Evolutionary conservation across 2,329 filamentous ascomycete species (phyloP).

Genomic region (Arthroderma sp.): DNA sequence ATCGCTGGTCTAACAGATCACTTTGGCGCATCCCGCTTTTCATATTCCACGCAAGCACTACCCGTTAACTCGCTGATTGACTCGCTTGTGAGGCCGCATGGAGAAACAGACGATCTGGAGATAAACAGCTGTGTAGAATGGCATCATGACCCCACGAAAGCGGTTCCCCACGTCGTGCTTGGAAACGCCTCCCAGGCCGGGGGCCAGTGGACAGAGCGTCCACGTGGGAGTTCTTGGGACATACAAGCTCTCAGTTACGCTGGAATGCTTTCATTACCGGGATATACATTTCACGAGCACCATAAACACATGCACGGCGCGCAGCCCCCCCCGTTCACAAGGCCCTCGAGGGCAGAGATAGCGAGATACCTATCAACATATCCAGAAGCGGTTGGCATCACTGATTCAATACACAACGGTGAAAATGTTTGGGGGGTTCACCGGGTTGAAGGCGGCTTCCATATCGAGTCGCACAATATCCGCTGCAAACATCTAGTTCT

Average conservation of each 20-base stretch:
- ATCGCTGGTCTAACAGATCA: constrained; percentile 41
- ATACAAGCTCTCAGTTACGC: constrained; percentile 50
- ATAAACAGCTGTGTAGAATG: constrained; percentile 41
- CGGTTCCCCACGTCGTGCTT: constrained; percentile 41
- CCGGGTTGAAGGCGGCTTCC: constrained; percentile 35
- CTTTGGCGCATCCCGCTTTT: constrained; percentile 43
- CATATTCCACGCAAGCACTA: constrained; percentile 48
- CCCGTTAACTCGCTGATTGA: constrained; percentile 48
- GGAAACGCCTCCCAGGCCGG: constrained; percentile 39
- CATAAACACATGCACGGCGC: constrained; percentile 30
- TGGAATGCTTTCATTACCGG: constrained; percentile 47
- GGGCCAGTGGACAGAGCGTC: constrained; percentile 47
- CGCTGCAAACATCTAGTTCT: constrained; percentile 44
- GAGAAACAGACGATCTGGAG: constrained; percentile 42
- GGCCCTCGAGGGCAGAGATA: constrained; percentile 42
- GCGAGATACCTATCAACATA: constrained; percentile 44
- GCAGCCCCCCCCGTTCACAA: constrained; percentile 37
- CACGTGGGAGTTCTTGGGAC: constrained; percentile 39
- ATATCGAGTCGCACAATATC: constrained; percentile 38
- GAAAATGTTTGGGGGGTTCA: constrained; percentile 32
- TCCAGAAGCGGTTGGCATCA: constrained; percentile 40
- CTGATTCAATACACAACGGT: constrained; percentile 32
- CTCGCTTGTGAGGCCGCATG: constrained; percentile 44
- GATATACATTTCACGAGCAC: constrained; percentile 44
- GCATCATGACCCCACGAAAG: constrained; percentile 37